A percentile compares a stretch with the other conserved stretches of the same genome.
phyloP scores from a whole-genome alignment of 2,329 filamentous ascomycete species.

The Stachybotrys chlorohalonatus region DNA sequence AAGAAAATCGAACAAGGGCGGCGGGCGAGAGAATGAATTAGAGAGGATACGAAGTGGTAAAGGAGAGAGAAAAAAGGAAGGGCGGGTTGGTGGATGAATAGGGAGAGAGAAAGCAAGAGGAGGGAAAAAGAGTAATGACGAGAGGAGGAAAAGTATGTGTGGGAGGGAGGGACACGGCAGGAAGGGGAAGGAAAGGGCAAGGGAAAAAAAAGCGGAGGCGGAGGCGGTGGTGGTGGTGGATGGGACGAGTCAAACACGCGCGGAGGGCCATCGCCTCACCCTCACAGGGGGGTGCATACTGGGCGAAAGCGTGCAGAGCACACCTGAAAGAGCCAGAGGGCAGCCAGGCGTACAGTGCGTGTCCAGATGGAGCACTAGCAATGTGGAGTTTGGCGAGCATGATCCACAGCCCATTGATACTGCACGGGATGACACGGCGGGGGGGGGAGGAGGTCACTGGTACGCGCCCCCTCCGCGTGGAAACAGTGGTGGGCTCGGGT shows the following conservation, averaged over 20 bases:
- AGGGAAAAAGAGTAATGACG: constrained; percentile 22
- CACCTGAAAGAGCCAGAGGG: neutral
- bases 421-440: neutral
- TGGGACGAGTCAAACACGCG: neutral
- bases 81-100: constrained; percentile 17
- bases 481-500: neutral
- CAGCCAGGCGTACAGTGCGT: neutral
- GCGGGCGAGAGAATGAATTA: constrained; percentile 14
- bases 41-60: constrained; percentile 17
- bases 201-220: constrained; percentile 1
- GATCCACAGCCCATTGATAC: too few relatives aligned
- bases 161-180: constrained; percentile 18
- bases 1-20: constrained; percentile 9
- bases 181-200: constrained; percentile 22
- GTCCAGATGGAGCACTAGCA: neutral
- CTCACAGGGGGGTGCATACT: too few relatives aligned
- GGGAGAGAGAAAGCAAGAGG: constrained; percentile 10
- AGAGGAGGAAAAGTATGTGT: constrained; percentile 19
- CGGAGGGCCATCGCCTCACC: too few relatives aligned
- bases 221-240: neutral
- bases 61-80: constrained; percentile 19
- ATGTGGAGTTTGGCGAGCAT: too few relatives aligned
- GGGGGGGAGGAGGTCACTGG: neutral
- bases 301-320: too few relatives aligned
- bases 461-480: neutral